These are phyloP conservation scores for Agrocybe praecox DNA, from an alignment of 768 basidiomycete species.

Conservation along the genomic window DNA sequence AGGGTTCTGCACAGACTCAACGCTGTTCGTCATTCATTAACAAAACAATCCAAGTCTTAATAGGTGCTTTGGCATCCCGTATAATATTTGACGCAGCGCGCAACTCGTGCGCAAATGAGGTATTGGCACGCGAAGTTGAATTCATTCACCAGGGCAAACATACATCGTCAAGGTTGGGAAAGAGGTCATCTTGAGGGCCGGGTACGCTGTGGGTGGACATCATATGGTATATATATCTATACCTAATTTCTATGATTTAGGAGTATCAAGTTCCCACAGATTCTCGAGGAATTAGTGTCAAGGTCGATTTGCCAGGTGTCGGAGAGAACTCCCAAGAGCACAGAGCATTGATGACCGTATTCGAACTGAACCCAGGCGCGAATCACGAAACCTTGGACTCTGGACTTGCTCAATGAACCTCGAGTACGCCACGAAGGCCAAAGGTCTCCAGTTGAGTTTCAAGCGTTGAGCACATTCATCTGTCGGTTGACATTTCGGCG, in stretches of 20 bases:
- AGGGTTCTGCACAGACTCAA: conserved; percentile 21
- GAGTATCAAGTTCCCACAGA: conserved; percentile 40
- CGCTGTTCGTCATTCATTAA: neutral
- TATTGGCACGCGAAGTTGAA: conserved; percentile 34
- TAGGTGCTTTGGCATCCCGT: conserved; percentile 15
- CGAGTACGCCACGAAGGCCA: conserved; percentile 43
- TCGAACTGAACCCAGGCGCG: conserved; percentile 8
- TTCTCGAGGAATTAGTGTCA: conserved; percentile 41
- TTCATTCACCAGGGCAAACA: conserved; percentile 25
- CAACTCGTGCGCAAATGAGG: neutral
- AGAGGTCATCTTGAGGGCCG: conserved; percentile 7
- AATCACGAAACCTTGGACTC: conserved; percentile 31
- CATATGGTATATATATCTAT: neutral
- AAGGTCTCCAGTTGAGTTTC: conserved; percentile 16
- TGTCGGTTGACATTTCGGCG: too few relatives aligned
- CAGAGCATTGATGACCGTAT: neutral
- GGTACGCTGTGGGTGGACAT: conserved; percentile 13
- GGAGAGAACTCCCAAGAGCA: conserved; percentile 44
- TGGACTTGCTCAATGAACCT: conserved; percentile 43
- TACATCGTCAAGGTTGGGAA: neutral
- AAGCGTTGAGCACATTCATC: too few relatives aligned
- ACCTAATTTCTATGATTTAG: neutral
- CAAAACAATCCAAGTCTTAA: conserved; percentile 20
- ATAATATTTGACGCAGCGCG: too few relatives aligned
- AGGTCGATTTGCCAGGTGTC: conserved; percentile 55